Evolutionary conservation across 129 eudicot species (phyloP).

Genomic region (Flaveria sonorensis): DNA sequence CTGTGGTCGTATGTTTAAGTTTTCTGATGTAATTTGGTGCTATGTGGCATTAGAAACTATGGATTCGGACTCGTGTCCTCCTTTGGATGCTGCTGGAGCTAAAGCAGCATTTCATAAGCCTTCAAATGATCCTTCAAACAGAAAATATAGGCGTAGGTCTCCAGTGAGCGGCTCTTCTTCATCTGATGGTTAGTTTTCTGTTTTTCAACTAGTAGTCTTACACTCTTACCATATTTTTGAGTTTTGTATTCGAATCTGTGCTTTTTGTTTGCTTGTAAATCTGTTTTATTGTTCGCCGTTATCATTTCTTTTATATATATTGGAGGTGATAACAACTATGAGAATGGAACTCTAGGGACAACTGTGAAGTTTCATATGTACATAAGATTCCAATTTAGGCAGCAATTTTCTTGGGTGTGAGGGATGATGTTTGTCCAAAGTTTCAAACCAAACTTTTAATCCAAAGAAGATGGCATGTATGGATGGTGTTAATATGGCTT

Average conservation of each 20-base stretch:
- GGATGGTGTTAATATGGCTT: neutral
- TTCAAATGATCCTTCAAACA: slow-evolving; percentile 58
- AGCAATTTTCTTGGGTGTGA: neutral
- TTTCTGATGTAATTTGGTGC: slow-evolving; percentile 11
- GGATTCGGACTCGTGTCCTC: slow-evolving; percentile 45
- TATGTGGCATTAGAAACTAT: slow-evolving; percentile 39
- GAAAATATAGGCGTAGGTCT: slow-evolving; percentile 84
- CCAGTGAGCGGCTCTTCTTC: slow-evolving; percentile 64
- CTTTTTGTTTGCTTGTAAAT: neutral
- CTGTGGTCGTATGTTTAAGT: neutral
- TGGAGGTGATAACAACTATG: too few relatives aligned
- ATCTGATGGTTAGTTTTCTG: slow-evolving; percentile 59
- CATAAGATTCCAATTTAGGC: neutral
- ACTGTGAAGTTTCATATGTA: neutral
- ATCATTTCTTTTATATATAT: too few relatives aligned
- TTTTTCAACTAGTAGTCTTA: neutral
- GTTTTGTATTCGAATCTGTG: neutral
- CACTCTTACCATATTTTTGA: neutral
- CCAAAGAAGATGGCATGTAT: neutral
- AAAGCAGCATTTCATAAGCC: slow-evolving; percentile 80
- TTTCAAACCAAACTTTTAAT: neutral
- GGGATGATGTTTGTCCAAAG: neutral
- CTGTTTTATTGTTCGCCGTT: too few relatives aligned
- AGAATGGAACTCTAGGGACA: neutral
- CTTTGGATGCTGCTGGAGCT: neutral